Base-by-base conservation (phyloP, 2,329 filamentous ascomycete genomes). In the Xylariaceae sp. region DNA sequence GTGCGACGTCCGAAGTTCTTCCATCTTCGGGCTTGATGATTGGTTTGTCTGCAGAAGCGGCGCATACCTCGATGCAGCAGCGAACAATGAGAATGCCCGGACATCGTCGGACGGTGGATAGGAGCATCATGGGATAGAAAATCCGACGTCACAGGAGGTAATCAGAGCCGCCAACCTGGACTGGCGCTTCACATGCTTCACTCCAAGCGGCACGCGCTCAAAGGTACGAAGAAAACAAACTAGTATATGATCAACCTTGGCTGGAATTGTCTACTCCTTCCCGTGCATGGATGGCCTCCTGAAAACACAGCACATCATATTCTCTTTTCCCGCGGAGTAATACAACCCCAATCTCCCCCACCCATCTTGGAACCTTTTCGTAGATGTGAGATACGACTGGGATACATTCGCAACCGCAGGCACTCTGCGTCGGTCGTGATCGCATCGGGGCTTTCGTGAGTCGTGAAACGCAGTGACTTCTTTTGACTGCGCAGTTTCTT, bases 211-310 rank as follows among this genome's bases (percentile, higher is more conserved):
- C n/a, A n/a, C n/a, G n/a, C n/a, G n/a, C n/a, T n/a, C n/a, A n/a
- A n/a, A n/a, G n/a, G n/a, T 47, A 56, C 57, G 50, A 51, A 43
- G 56, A 51, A 61, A 60, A 60, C 67, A 66, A 67, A 64, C 65
- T 64, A 61, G 70, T 68, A 67, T 70, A 68, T 69, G 59, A 65
- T 70, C 68, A 68, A 70, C 68, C 65, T 70, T 60, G 62, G 59
- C 60, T 64, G 56, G 66, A 64, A 64, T 61, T 60, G 57, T 58
- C 58, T 58, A 56, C 63, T 54, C 64, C 61, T 64, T 63, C 59
- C 63, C 60, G 59, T 60, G 56, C 60, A 61, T 53, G 61, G 60
- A 62, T 64, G 61, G 61, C 63, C 61, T 60, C 62, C 63, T 64
- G 64, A 67, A 63, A 64, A 67, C 61, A 67, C 61, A 61, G 58